These are phyloP conservation scores for Zygosaccharomyces pseudorouxii DNA, from an alignment of 805 yeast species.

Conservation along the genomic window DNA sequence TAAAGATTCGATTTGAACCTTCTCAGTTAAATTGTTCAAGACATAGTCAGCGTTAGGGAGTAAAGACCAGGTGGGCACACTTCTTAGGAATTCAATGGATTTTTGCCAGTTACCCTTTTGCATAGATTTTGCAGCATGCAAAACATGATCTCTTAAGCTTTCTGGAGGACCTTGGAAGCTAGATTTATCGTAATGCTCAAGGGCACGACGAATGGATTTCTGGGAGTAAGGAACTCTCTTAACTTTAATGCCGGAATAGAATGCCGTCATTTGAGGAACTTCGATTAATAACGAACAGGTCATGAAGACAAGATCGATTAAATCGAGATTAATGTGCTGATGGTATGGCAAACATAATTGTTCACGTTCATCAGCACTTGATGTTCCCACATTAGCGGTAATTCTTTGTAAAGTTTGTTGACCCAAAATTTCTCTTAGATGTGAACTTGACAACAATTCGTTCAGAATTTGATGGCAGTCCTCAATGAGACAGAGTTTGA, in stretches of 20 bases:
- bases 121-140: slow-evolving; percentile 86
- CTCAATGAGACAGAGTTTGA: slow-evolving; percentile 78
- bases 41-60: slow-evolving; percentile 64
- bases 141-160: slow-evolving; percentile 86
- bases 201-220: slow-evolving; percentile 84
- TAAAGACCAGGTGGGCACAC: slow-evolving; percentile 74
- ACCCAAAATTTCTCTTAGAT: slow-evolving; percentile 88
- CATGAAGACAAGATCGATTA: slow-evolving; percentile 88
- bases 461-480: slow-evolving; percentile 84
- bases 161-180: slow-evolving; percentile 97
- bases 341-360: slow-evolving; percentile 93
- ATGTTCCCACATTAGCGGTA: slow-evolving; percentile 42
- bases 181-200: slow-evolving; percentile 91
- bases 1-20: slow-evolving; percentile 84
- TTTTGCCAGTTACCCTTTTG: slow-evolving; percentile 86
- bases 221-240: slow-evolving; percentile 53
- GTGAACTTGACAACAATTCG: slow-evolving; percentile 80
- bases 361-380: slow-evolving; percentile 29
- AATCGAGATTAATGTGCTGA: slow-evolving; percentile 94
- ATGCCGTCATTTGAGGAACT: slow-evolving; percentile 83
- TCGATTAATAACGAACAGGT: slow-evolving; percentile 86
- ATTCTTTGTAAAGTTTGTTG: slow-evolving; percentile 77
- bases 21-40: slow-evolving; percentile 65
- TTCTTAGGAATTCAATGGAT: slow-evolving; percentile 58
- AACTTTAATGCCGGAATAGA: slow-evolving; percentile 54